A percentile compares a stretch with the other conserved stretches of the same genome.
Conservation (phyloP, 148 eudicot species). For the Rhododendron kiyosumense region DNA sequence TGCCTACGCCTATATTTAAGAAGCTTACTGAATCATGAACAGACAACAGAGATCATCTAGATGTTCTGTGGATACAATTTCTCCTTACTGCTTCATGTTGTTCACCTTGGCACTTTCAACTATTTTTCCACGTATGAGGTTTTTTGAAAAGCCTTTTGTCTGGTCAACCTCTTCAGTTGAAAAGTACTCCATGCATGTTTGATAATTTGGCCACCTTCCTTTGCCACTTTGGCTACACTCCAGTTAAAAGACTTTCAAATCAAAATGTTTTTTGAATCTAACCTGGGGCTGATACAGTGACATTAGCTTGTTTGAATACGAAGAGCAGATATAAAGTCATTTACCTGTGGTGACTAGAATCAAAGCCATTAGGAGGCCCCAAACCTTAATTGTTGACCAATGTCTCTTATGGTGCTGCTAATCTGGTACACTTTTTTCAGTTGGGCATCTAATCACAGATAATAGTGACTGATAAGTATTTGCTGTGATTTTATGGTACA, state of each 20-base stretch:
- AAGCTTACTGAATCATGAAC: neutral
- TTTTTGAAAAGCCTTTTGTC: neutral
- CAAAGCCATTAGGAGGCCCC: neutral
- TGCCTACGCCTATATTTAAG: neutral
- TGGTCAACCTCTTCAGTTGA: neutral
- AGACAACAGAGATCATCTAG: neutral
- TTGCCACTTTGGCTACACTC: neutral
- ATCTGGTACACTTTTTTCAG: neutral
- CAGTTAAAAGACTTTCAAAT: neutral
- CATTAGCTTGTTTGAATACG: neutral
- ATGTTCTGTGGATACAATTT: neutral
- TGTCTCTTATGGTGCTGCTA: neutral
- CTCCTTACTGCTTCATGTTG: neutral
- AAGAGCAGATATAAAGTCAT: neutral
- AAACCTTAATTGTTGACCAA: neutral
- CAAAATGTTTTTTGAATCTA: neutral
- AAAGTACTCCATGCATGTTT: neutral
- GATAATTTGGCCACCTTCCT: neutral
- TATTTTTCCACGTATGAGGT: neutral
- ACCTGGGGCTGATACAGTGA: neutral
- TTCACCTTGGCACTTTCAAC: neutral
- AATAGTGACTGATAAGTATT: neutral
- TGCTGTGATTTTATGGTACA: conserved; percentile 1
- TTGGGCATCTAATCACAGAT: neutral
- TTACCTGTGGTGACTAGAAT: neutral